A percentile compares a stretch with the other conserved stretches of the same genome.
phyloP scores from a whole-genome alignment of 495 filamentous ascomycete genomes.

The Aspergillus olivimuriae region DNA sequence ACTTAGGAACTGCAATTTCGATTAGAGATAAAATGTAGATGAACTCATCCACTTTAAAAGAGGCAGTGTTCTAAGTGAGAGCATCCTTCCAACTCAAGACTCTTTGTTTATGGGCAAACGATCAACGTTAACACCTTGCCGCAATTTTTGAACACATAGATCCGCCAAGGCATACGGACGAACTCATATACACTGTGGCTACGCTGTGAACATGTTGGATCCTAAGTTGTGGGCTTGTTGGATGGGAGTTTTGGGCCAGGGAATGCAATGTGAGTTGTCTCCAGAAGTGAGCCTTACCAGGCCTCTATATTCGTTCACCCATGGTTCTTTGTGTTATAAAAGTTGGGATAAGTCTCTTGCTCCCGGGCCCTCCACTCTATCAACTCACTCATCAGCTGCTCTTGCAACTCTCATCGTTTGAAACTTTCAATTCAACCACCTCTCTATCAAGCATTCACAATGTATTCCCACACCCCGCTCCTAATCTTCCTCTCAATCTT shows the following conservation, averaged over 20 bases:
- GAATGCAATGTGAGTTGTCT: background rate
- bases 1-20: too few relatives aligned
- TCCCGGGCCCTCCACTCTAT: background rate
- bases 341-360: background rate
- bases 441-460: background rate
- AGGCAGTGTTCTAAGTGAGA: background rate
- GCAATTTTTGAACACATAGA: background rate
- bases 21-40: too few relatives aligned
- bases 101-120: background rate
- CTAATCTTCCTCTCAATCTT: background rate
- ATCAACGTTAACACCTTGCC: background rate
- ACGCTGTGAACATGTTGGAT: background rate
- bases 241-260: background rate
- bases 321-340: background rate
- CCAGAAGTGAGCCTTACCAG: background rate
- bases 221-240: background rate
- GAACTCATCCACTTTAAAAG: too few relatives aligned
- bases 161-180: background rate
- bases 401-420: background rate
- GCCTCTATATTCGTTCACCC: background rate
- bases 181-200: background rate
- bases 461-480: background rate
- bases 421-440: background rate
- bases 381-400: background rate
- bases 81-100: too few relatives aligned